These are phyloP conservation scores for Bacidia rubella DNA, from an alignment of 495 filamentous ascomycete genomes.

Conservation along the genomic window DNA sequence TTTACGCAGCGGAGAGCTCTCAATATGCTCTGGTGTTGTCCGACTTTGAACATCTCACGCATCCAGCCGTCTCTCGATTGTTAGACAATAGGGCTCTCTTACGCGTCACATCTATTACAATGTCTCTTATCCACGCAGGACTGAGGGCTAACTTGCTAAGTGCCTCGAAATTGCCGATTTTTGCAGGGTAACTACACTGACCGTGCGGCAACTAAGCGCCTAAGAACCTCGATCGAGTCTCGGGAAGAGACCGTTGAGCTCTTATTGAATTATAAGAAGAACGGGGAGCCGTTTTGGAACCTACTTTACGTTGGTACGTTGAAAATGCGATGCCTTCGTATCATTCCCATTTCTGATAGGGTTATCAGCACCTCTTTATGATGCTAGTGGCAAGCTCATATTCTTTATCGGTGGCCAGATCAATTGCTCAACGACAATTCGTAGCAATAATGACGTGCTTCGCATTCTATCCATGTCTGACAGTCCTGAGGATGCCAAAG, in stretches of 20 bases:
- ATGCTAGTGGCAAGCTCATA: slow-evolving; percentile 27
- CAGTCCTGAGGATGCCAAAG: slow-evolving; percentile 16
- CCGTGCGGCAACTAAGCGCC: slow-evolving; percentile 23
- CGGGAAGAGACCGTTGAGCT: slow-evolving; percentile 36
- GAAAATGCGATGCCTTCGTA: neutral
- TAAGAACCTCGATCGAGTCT: slow-evolving; percentile 28
- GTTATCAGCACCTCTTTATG: slow-evolving; percentile 30
- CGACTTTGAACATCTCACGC: no score
- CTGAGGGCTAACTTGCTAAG: slow-evolving; percentile 6
- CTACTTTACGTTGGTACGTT: slow-evolving; percentile 32
- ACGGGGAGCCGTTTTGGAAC: slow-evolving; percentile 43
- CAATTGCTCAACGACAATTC: slow-evolving; percentile 40
- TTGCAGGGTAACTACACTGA: slow-evolving; percentile 38
- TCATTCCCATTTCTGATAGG: neutral
- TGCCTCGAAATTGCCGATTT: slow-evolving; percentile 37
- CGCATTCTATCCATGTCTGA: slow-evolving; percentile 28
- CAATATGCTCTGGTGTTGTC: no score
- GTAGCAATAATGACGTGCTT: slow-evolving; percentile 34
- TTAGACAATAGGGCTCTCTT: no score
- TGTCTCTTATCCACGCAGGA: no score
- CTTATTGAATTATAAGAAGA: slow-evolving; percentile 37
- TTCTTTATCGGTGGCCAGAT: slow-evolving; percentile 44
- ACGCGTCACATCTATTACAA: no score
- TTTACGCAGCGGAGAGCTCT: no score
- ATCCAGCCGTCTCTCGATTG: no score